Base-by-base conservation (phyloP, 1,284 basidiomycete species). In the Irpex rosettiformis region DNA sequence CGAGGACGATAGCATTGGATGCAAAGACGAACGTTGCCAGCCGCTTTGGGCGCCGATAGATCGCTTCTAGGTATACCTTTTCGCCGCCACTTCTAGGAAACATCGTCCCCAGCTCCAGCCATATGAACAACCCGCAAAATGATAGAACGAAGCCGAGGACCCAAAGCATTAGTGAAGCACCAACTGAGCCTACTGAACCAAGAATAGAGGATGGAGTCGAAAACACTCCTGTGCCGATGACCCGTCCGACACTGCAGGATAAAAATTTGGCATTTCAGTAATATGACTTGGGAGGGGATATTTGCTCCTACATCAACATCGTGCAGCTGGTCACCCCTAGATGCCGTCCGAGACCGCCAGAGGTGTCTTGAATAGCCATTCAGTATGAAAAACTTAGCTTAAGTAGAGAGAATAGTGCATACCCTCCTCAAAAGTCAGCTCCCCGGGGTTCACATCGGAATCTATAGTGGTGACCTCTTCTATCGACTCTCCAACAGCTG, bases 1-100 rank as follows among this genome's bases (percentile, higher is more conserved):
- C 86, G 33, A 83, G 78, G 6, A 88, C 73, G 22, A 89, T 69
- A 1, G 82, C 81, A 65, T 89, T 87, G 1, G 79, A 69, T 0
- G 84, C 79, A 63, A 80, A 91, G 4, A 80, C 67, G 60, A 85
- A 84, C 2, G 85, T 86, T 3, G 75, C 77, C 55, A 91, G 70
- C 66, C 83, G 85, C 55, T 77, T 79, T 2, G 89, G 89, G 29
- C 75, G 75, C 54, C 81, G 78, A 70, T 83, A 91, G 16, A 88
- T 80, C 57, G 79, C 88, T 61, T 91, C 88, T 27, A 91, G 74
- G 66, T 91, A 92, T 42, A 85, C 87, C 72, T 89, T 89, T 73
- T 91, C 89, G n/a, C 85, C 89, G 1, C 89, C 89, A 55, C 65
- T 67, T 1, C 55, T 49, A 11, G 65, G 66, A 64, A 81, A 70